Percentiles rank a stretch among this genome's conserved stretches.
Evolutionary conservation across 1,284 basidiomycete genomes (phyloP).

Genomic region (Coniferiporia weirii): DNA sequence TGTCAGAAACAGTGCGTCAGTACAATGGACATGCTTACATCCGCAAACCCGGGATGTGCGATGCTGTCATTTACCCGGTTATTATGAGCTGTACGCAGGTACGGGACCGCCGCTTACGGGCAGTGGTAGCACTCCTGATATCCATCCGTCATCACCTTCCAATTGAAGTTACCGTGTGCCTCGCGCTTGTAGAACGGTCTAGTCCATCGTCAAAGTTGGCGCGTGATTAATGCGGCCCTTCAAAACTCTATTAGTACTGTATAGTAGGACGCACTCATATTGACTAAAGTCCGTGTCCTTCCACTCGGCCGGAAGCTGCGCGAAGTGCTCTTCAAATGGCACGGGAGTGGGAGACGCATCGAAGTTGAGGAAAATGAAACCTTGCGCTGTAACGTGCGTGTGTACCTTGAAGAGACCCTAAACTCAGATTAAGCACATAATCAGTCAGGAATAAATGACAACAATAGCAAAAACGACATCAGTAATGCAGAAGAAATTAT

Average conservation of each 20-base stretch:
- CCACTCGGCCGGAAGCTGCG: conserved; percentile 15
- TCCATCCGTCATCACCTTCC: conserved; percentile 25
- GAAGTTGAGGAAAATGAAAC: conserved; percentile 26
- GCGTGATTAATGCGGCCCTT: neutral
- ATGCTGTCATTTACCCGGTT: conserved; percentile 7
- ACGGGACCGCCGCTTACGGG: conserved; percentile 5
- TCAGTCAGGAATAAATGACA: neutral
- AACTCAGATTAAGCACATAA: neutral
- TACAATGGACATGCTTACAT: neutral
- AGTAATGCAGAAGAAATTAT: neutral
- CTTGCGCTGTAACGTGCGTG: conserved; percentile 23
- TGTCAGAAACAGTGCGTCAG: neutral
- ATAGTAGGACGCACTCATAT: conserved; percentile 10
- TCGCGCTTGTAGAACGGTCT: conserved; percentile 6
- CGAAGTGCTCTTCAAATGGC: conserved; percentile 23
- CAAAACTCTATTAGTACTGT: neutral
- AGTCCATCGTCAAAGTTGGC: neutral
- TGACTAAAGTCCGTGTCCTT: conserved; percentile 5
- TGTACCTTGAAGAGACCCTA: conserved; percentile 24
- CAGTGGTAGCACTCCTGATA: conserved; percentile 28
- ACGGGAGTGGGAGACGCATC: conserved; percentile 20
- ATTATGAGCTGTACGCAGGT: neutral
- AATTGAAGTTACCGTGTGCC: conserved; percentile 19
- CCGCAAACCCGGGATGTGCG: conserved; percentile 25
- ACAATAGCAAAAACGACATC: neutral